These are phyloP conservation scores for Rhizopogon vinicolor DNA, from an alignment of 768 basidiomycete genomes.

Conservation along the genomic window DNA sequence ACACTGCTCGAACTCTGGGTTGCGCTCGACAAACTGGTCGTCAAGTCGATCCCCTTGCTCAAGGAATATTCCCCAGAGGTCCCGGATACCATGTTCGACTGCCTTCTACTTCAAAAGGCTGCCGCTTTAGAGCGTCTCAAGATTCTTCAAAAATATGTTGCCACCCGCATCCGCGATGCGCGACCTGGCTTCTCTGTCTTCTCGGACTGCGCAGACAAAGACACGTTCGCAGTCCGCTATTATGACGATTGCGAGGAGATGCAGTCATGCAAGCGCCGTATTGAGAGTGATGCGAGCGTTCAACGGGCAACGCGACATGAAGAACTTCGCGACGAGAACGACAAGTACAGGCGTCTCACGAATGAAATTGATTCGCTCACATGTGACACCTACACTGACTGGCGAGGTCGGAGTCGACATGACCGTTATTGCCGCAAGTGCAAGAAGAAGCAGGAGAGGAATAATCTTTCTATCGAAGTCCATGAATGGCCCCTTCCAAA, in stretches of 20 bases:
- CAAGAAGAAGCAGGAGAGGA: conserved; percentile 7
- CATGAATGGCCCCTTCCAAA: conserved; percentile 45
- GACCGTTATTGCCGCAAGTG: conserved; percentile 22
- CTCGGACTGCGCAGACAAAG: conserved; percentile 7
- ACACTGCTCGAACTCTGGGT: conserved; percentile 45
- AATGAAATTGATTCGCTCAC: not conserved
- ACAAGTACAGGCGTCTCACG: conserved; percentile 4
- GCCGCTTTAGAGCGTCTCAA: conserved; percentile 23
- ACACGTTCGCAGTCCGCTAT: conserved; percentile 30
- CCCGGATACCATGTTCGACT: conserved; percentile 30
- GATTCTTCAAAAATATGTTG: conserved; percentile 27
- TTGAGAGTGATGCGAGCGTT: conserved; percentile 21
- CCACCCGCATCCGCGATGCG: conserved; percentile 17
- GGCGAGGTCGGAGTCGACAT: not conserved
- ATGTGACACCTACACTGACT: not conserved
- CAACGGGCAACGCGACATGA: conserved; percentile 14
- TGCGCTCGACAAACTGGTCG: conserved; percentile 35
- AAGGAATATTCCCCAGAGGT: conserved; percentile 43
- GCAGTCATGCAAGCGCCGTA: conserved; percentile 18
- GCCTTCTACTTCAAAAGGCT: conserved; percentile 34
- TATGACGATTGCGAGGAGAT: conserved; percentile 17
- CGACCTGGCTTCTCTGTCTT: conserved; percentile 28
- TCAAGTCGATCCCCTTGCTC: conserved; percentile 33
- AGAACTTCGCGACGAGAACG: conserved; percentile 23
- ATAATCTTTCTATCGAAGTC: conserved; percentile 22